phyloP scores from a whole-genome alignment of 108 stramenopile species.

The Pseudonitzschia multistriata region DNA sequence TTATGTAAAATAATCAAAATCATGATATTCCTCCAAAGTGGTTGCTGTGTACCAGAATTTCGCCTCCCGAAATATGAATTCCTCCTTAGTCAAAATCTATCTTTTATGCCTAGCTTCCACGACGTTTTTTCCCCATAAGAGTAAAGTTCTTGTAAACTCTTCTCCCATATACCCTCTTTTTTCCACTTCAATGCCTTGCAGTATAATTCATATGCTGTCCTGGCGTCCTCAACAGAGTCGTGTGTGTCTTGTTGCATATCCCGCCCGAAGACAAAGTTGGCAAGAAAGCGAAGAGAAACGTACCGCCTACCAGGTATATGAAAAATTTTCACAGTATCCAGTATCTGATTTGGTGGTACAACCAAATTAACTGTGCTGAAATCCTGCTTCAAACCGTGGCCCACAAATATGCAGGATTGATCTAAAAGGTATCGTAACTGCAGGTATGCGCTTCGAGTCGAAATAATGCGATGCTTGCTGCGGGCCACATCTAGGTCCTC shows the following conservation, averaged over 20 bases:
- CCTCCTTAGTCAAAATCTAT: constrained; percentile 10
- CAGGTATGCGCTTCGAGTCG: constrained; percentile 82
- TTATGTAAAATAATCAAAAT: too few species aligned
- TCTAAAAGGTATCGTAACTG: constrained; percentile 91
- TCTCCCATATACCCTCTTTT: constrained; percentile 57
- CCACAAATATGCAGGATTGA: constrained; percentile 82
- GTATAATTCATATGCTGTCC: constrained; percentile 73
- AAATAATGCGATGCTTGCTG: constrained; percentile 84
- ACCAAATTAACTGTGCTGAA: constrained; percentile 85
- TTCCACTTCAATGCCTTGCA: constrained; percentile 61
- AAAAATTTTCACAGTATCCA: constrained; percentile 94
- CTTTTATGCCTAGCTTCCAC: constrained; percentile 59
- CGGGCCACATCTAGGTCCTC: constrained; percentile 85
- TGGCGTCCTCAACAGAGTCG: constrained; percentile 94
- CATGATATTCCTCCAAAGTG: too few species aligned
- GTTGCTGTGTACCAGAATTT: too few species aligned
- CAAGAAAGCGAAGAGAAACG: constrained; percentile 88
- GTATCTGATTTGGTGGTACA: constrained; percentile 87
- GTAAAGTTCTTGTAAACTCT: constrained; percentile 61
- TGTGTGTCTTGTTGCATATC: constrained; percentile 95
- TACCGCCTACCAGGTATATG: constrained; percentile 81
- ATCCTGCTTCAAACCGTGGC: constrained; percentile 87
- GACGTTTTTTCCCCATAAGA: constrained; percentile 65
- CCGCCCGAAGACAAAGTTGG: constrained; percentile 78
- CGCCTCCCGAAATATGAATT: too few species aligned